Base-by-base conservation (phyloP, 2,329 filamentous ascomycete species). In the Pyrenochaeta sp. region DNA sequence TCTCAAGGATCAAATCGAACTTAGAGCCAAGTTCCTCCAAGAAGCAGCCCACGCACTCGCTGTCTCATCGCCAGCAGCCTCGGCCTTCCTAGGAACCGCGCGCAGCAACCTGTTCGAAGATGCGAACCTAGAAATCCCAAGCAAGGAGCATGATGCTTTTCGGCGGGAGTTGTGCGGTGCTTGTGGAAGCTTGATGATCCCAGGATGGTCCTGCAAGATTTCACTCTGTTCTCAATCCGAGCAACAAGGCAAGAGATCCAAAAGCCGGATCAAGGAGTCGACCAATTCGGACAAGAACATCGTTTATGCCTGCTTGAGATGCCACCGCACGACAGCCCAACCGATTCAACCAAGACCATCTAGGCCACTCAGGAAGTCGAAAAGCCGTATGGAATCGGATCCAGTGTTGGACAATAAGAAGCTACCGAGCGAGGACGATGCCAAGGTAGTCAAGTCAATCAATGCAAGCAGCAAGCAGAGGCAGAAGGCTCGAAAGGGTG, bases 401-500 rank as follows among this genome's bases (percentile, higher is more conserved):
- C 45, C 47, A 44, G 30, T 39, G 15, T 24, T 47, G 24, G 42
- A 19, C 37, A 55, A 43, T 22, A 42, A 52, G 8, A 58, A 51
- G 28, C 36, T 50, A 24, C 45, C 46, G n/a, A 56, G 51, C 12
- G 55, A 69, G 34, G 61, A 65, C 13, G 51, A 54, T 8, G 54
- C 44, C 44, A 69, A 65, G 39, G 46, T 65, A 25, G 54, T 59
- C 27, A 76, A 74, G 59, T 69, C 82, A 43, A 74, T 79, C 13
- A 84, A 76, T 52, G 68, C 73, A 34, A 77, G 70, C 73, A 86
- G 83, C 75, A 86, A 85, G 72, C 84, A 85, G 65, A 77, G 84
- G 64, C 83, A 83, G 25, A 86, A 85, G 66, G 77, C 82, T 54
- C 76, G 85, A 27, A 87, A 85, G 62, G 82, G 82, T 28, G 83